Conservation (phyloP, 2,329 filamentous ascomycete species). For the Arthroderma sp. region DNA sequence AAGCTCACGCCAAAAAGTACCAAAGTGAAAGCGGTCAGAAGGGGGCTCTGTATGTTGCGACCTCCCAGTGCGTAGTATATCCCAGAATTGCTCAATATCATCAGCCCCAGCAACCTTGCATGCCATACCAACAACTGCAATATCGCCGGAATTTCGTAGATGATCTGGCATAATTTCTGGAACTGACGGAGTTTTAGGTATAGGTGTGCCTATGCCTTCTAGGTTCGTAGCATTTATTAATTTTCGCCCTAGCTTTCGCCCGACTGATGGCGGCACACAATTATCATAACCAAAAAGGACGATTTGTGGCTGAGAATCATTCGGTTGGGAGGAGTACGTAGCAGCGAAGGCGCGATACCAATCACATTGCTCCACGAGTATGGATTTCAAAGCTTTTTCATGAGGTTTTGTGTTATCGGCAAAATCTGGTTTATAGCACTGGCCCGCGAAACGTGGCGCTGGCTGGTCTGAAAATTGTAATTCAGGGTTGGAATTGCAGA, state of each 20-base stretch:
- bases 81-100: slow-evolving; percentile 8
- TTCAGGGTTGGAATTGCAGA: slow-evolving; percentile 19
- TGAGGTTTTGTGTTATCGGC: slow-evolving; percentile 20
- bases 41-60: slow-evolving; percentile 5
- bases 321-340: slow-evolving; percentile 8
- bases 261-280: slow-evolving; percentile 25
- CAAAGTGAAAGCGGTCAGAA: slow-evolving; percentile 8
- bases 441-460: slow-evolving; percentile 18
- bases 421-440: slow-evolving; percentile 12
- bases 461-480: slow-evolving; percentile 27
- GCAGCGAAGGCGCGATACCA: slow-evolving; percentile 27
- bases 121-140: slow-evolving; percentile 9
- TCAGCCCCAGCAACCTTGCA: slow-evolving; percentile 8
- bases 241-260: slow-evolving; percentile 17
- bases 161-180: neutral
- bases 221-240: slow-evolving; percentile 5
- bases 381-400: slow-evolving; percentile 22
- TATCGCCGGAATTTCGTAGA: neutral
- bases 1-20: slow-evolving; percentile 9
- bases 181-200: neutral
- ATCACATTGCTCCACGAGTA: slow-evolving; percentile 25
- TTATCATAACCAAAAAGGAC: slow-evolving; percentile 31
- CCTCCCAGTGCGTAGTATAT: slow-evolving; percentile 4
- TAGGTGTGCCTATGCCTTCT: neutral
- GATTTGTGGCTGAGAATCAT: slow-evolving; percentile 13